Conservation (phyloP, 495 filamentous ascomycete species). For the Aspergillus incahuasiensis region DNA sequence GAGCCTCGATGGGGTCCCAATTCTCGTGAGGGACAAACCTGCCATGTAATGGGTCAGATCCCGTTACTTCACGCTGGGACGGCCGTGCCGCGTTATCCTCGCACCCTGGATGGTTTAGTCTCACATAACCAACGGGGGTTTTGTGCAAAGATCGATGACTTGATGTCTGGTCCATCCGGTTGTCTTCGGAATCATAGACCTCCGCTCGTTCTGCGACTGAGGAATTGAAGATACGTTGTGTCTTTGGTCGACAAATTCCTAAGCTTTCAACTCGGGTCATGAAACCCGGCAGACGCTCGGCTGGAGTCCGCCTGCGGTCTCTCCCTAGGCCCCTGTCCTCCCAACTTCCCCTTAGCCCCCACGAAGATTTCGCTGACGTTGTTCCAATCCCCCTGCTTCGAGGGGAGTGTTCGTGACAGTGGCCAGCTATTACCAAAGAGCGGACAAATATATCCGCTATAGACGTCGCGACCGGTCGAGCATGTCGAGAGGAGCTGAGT, state of each 20-base stretch:
- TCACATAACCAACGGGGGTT: background rate
- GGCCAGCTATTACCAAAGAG: constrained; percentile 59
- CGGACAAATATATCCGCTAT: constrained; percentile 56
- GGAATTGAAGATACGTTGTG: constrained; percentile 31
- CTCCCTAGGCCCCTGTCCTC: constrained; percentile 14
- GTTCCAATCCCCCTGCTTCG: constrained; percentile 29
- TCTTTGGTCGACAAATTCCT: constrained; percentile 19
- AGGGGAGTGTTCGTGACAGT: constrained; percentile 54
- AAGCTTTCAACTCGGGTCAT: constrained; percentile 11
- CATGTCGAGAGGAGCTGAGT: constrained; percentile 33
- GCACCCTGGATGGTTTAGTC: background rate
- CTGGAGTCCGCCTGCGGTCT: constrained; percentile 12
- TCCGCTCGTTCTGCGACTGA: constrained; percentile 22
- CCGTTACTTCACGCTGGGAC: background rate
- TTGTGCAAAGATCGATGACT: background rate
- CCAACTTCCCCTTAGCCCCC: constrained; percentile 13
- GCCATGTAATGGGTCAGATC: background rate
- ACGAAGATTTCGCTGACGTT: constrained; percentile 16
- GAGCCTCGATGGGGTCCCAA: background rate
- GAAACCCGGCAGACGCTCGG: constrained; percentile 20
- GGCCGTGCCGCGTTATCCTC: background rate
- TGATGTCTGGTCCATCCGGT: background rate
- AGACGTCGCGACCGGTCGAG: constrained; percentile 38
- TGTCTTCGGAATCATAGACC: constrained; percentile 12
- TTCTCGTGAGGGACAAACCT: background rate